Base-by-base conservation (phyloP, 352 stramenopile genomes). In the Lagenidium sp. region DNA sequence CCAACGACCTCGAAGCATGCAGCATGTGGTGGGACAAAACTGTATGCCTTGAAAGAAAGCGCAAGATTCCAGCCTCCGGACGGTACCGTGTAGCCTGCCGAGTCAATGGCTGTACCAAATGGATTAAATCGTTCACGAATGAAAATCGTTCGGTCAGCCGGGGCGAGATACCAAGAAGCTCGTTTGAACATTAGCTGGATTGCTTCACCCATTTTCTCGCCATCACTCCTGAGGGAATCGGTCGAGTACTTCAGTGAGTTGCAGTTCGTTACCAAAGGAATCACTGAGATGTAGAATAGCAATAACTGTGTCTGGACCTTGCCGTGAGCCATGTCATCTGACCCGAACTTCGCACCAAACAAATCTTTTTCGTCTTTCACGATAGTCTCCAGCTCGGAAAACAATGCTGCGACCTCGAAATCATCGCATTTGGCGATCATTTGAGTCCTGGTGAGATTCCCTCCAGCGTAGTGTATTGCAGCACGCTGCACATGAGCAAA, bases 341-440 rank as follows among this genome's bases (percentile, higher is more conserved):
- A 19, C 13, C 53, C 61, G 45, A 76, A 76, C 13, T 53, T 58
- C 12, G 59, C 49, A 7, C 26, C 38, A 22, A 76, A 60, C 4
- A 76, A 21, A 1, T 60, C 36, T 3, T 53, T 54, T 8, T 76
- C 65, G 34, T 76, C 65, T 10, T 51, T 50, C 29, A 76, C 24
- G 23, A 76, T 68, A 12, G 65, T 76, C 18, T 68, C 58, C 0
- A 76, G 65, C 50, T 72, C 61, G 3, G 65, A 72, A 36, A 76
- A 72, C 12, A 64, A 46, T 8, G 61, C 44, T 6, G 62, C 46
- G 35, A 70, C 49, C n/a, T 60, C 44, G 36, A 65, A 76, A 34
- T 76, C 65, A 15, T 72, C 61, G 39, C 65, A 76, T 36, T 76
- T 76, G n/a, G 50, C 47, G 13, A 60, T 20, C 61, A 76, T 76